Conservation (phyloP, 768 basidiomycete genomes). For the Termitomyces titanicus region DNA sequence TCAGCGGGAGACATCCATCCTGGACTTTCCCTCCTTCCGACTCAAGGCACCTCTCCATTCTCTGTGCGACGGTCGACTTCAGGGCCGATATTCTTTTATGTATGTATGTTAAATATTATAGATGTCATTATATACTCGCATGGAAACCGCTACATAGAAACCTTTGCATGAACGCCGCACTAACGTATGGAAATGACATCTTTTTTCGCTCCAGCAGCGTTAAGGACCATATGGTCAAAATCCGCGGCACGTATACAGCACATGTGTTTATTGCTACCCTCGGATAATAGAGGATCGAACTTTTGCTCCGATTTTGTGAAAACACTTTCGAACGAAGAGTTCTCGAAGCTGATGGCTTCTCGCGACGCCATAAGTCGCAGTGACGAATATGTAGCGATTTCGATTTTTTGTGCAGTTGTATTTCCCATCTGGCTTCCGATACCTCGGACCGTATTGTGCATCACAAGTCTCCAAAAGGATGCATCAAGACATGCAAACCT, state of each 20-base stretch:
- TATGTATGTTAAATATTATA: background rate
- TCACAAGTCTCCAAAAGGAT: slow-evolving; percentile 3
- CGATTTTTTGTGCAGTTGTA: background rate
- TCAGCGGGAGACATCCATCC: no score
- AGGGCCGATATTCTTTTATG: no score
- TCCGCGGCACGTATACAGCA: background rate
- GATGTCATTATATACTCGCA: background rate
- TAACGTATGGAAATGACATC: background rate
- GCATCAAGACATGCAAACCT: slow-evolving; percentile 14
- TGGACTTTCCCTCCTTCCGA: no score
- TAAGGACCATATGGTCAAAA: background rate
- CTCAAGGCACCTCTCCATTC: no score
- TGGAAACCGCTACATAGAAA: slow-evolving; percentile 1
- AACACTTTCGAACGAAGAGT: background rate
- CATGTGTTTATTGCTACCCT: slow-evolving; percentile 4
- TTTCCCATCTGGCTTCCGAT: slow-evolving; percentile 5
- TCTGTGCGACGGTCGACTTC: no score
- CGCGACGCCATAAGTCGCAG: background rate
- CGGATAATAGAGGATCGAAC: no score
- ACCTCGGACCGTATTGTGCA: slow-evolving; percentile 2
- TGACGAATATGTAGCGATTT: background rate
- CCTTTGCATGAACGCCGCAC: slow-evolving; percentile 1
- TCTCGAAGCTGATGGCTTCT: background rate
- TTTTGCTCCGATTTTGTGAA: background rate
- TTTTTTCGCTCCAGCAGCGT: background rate